These are phyloP conservation scores for Thermochaetoides thermophila DNA, from an alignment of 495 filamentous ascomycete species.

Conservation along the genomic window DNA sequence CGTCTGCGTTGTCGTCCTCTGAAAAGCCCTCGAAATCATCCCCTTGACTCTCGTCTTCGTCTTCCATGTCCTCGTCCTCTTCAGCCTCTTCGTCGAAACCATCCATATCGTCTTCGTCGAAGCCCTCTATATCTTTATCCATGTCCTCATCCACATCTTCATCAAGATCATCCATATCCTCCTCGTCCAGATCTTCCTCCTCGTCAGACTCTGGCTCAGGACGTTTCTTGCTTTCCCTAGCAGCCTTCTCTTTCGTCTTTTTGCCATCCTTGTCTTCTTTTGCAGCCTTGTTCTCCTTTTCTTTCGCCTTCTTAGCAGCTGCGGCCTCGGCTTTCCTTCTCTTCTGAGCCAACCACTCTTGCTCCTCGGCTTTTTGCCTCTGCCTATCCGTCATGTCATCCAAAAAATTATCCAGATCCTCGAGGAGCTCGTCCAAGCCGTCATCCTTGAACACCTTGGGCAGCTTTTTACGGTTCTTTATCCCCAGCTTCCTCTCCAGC, in stretches of 20 bases:
- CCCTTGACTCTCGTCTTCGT: neutral
- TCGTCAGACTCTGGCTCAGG: constrained; percentile 20
- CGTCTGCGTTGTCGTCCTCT: constrained; percentile 8
- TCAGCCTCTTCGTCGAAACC: constrained; percentile 18
- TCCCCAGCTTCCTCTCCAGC: constrained; percentile 75
- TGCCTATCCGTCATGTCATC: constrained; percentile 45
- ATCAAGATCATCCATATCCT: neutral
- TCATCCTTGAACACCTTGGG: constrained; percentile 72
- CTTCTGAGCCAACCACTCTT: constrained; percentile 36
- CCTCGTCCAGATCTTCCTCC: constrained; percentile 7
- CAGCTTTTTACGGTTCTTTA: constrained; percentile 62
- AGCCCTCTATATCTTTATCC: constrained; percentile 6
- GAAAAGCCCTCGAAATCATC: constrained; percentile 22
- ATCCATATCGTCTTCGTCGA: constrained; percentile 6
- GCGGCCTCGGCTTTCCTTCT: constrained; percentile 26
- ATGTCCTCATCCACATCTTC: constrained; percentile 18
- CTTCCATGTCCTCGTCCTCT: constrained; percentile 1
- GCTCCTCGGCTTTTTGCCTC: constrained; percentile 48
- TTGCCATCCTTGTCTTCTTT: constrained; percentile 25
- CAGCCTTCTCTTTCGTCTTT: constrained; percentile 7
- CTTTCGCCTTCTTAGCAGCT: constrained; percentile 5
- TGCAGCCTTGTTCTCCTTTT: constrained; percentile 12
- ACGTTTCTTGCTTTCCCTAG: constrained; percentile 10
- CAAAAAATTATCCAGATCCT: constrained; percentile 42
- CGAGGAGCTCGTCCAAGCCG: constrained; percentile 65